Evolutionary conservation across 1,284 basidiomycete genomes (phyloP).

Genomic region (Cutaneotrichosporon dermatis): DNA sequence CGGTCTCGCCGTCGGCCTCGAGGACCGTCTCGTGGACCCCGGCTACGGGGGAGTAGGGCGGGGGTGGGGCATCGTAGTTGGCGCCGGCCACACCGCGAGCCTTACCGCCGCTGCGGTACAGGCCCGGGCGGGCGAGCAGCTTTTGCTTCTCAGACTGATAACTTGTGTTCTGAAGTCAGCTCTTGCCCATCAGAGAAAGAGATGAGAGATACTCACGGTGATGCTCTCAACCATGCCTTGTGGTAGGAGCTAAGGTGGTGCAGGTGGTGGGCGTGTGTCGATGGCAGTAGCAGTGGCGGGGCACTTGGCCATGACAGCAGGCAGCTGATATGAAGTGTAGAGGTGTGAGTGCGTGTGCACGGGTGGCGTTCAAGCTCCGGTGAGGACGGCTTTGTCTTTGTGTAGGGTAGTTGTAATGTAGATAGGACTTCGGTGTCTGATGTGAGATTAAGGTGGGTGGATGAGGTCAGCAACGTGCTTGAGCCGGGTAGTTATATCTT

Average conservation of each 20-base stretch:
- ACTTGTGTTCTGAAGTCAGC: not conserved
- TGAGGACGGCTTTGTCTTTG: too few relatives aligned
- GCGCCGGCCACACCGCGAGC: not conserved
- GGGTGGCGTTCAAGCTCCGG: too few relatives aligned
- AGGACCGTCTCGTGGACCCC: not conserved
- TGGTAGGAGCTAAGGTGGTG: not conserved
- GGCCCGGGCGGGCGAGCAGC: not conserved
- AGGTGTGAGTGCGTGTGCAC: not conserved
- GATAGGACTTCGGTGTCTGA: too few relatives aligned
- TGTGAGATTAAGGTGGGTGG: too few relatives aligned
- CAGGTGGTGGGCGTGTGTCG: not conserved
- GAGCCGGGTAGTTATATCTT: too few relatives aligned
- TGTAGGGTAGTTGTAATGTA: too few relatives aligned
- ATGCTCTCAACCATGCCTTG: not conserved
- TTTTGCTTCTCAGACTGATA: not conserved
- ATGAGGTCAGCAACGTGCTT: too few relatives aligned
- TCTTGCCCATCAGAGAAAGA: too few relatives aligned
- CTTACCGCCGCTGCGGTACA: not conserved
- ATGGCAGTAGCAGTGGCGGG: not conserved
- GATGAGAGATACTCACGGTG: not conserved
- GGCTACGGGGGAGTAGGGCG: slow-evolving; percentile 1
- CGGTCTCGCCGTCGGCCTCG: not conserved
- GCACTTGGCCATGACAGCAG: slow-evolving; percentile 3
- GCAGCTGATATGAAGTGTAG: not conserved
- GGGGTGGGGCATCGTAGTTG: not conserved